phyloP scores from a whole-genome alignment of 768 basidiomycete genomes.

The Suillus subalutaceus region DNA sequence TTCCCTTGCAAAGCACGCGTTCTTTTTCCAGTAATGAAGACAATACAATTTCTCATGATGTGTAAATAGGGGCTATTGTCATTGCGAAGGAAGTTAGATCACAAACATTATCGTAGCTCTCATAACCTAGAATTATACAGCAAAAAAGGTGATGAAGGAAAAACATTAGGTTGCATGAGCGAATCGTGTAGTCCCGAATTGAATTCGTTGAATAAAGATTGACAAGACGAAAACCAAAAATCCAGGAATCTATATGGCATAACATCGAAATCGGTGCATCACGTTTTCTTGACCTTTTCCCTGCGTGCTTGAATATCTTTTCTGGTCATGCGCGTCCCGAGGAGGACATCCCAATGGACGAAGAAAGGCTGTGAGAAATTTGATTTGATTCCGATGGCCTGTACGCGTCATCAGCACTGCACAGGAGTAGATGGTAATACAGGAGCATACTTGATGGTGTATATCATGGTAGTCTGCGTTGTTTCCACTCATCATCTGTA shows the following conservation, averaged over 20 bases:
- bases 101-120: slow-evolving; percentile 6
- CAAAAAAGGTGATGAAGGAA: not conserved
- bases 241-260: not conserved
- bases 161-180: not conserved
- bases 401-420: not conserved
- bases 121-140: slow-evolving; percentile 3
- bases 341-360: slow-evolving; percentile 84
- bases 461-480: slow-evolving; percentile 98
- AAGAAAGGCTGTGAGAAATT: slow-evolving; percentile 96
- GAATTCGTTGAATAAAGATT: not conserved
- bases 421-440: not conserved
- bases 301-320: slow-evolving; percentile 56
- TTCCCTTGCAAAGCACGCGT: no score
- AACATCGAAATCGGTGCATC: slow-evolving; percentile 10
- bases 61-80: not conserved
- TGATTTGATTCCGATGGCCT: slow-evolving; percentile 77
- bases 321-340: slow-evolving; percentile 82
- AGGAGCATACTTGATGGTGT: slow-evolving; percentile 76
- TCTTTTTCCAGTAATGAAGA: not conserved
- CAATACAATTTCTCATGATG: not conserved
- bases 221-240: not conserved
- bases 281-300: slow-evolving; percentile 27
- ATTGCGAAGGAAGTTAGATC: not conserved
- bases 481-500: slow-evolving; percentile 83
- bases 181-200: not conserved